Percentiles rank a stretch among this genome's conserved stretches.
These are phyloP conservation scores for Elongisporangium senticosum DNA, from an alignment of 352 stramenopile genomes.

Conservation along the genomic window DNA sequence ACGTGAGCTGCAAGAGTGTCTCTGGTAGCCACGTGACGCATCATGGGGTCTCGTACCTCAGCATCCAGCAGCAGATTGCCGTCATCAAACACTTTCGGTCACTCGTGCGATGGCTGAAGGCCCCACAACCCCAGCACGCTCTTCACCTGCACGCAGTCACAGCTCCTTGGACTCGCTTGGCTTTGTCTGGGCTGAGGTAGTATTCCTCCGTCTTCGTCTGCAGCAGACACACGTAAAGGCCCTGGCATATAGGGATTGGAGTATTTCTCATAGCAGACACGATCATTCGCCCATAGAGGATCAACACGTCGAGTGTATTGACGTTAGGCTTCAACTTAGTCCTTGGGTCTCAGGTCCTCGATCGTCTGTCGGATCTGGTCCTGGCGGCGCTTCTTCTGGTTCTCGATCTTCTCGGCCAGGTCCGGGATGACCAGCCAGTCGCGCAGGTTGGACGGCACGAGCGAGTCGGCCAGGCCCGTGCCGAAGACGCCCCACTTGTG, in stretches of 20 bases:
- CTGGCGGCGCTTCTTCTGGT: slow-evolving; percentile 62
- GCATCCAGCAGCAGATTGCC: neutral
- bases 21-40: neutral
- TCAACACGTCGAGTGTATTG: neutral
- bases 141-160: too few relatives aligned
- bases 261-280: neutral
- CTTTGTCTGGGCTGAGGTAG: too few relatives aligned
- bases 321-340: neutral
- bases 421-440: slow-evolving; percentile 57
- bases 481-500: slow-evolving; percentile 82
- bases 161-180: too few relatives aligned
- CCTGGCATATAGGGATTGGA: neutral
- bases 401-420: slow-evolving; percentile 61
- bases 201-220: too few relatives aligned
- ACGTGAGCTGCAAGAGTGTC: neutral
- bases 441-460: slow-evolving; percentile 59
- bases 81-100: too few relatives aligned
- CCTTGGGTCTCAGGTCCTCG: slow-evolving; percentile 73
- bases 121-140: too few relatives aligned
- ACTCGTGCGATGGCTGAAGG: too few relatives aligned
- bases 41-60: neutral
- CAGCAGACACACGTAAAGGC: neutral
- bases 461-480: slow-evolving; percentile 61
- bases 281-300: too few relatives aligned
- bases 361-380: slow-evolving; percentile 69